Evolutionary conservation across 2,329 filamentous ascomycete species (phyloP), one percentile per base, ranked within the genome.

Genomic region (Plectosphaerella plurivora): DNA sequence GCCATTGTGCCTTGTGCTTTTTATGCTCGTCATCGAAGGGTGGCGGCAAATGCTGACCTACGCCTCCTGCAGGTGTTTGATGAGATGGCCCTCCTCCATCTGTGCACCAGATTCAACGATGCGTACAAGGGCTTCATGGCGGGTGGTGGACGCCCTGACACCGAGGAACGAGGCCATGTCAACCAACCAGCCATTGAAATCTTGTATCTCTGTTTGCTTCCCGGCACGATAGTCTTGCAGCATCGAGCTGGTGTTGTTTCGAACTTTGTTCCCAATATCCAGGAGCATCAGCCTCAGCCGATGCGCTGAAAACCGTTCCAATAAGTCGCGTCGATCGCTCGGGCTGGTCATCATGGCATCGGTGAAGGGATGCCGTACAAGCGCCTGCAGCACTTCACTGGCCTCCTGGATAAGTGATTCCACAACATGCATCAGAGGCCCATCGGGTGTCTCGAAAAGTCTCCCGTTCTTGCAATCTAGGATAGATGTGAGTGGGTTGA

Each of bases 401-500:
- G 89, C 85, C 63, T 97, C 91, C n/a, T 75, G 71, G 6, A 96
- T 73, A 4, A 97, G 76, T 22, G 82, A 71, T 45, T 87, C 82
- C 63, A 92, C 85, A 5, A 89, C 74, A 24, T 73, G 74, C 0
- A 78, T 77, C 15, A 89, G 63, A 14, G 75, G 68, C 10, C 66
- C 63, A 8, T 62, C 58, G 53, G 76, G 75, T 55, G 84, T 81
- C 56, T 78, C 77, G 15, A 96, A 83, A 0, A 97, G 67, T 5
- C 78, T 77, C n/a, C 91, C 91, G 60, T 97, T 97, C 56, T 82
- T 82, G 64, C 86, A 87, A 51, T 88, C 79, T 51, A 94, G 75
- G 10, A 97, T 71, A 1, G 86, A 87, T 0, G 90, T 94, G n/a
- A 97, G 71, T 0, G 93, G 90, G 63, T 96, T 95, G 61, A 97